Evolutionary conservation across 352 stramenopile genomes (phyloP).

Genomic region (Phytophthora tentaculata): DNA sequence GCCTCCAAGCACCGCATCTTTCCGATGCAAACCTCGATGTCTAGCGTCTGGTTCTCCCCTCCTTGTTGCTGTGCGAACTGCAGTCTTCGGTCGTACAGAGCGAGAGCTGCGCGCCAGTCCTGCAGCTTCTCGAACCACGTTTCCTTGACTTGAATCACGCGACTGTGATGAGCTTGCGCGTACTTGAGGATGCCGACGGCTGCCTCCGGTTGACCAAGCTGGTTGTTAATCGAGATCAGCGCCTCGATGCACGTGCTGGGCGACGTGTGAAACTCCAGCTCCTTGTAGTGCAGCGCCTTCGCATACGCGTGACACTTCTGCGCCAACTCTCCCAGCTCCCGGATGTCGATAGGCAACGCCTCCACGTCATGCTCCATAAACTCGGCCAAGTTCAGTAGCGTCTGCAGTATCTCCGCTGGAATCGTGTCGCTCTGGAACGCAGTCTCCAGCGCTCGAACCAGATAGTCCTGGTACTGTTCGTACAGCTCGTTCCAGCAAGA

Average conservation of each 20-base stretch:
- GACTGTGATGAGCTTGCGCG: constrained; percentile 77
- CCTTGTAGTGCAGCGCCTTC: constrained; percentile 96
- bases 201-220: constrained; percentile 96
- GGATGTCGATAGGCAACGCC: constrained; percentile 96
- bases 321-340: constrained; percentile 93
- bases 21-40: constrained; percentile 95
- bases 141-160: constrained; percentile 92
- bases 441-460: constrained; percentile 93
- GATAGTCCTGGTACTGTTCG: constrained; percentile 92
- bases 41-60: constrained; percentile 38
- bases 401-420: constrained; percentile 97
- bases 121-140: constrained; percentile 98
- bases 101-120: constrained; percentile 95
- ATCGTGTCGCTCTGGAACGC: constrained; percentile 93
- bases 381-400: constrained; percentile 97
- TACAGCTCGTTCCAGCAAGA: constrained; percentile 98
- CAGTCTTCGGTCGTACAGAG: constrained; percentile 88
- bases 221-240: constrained; percentile 99
- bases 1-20: constrained; percentile 98
- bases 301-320: constrained; percentile 98
- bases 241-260: constrained; percentile 96
- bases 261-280: constrained; percentile 95
- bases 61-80: constrained; percentile 32
- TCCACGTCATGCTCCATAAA: constrained; percentile 99
- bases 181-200: constrained; percentile 98